These are phyloP conservation scores for Nemania sp. DNA, from an alignment of 2,329 filamentous ascomycete genomes.

Conservation along the genomic window DNA sequence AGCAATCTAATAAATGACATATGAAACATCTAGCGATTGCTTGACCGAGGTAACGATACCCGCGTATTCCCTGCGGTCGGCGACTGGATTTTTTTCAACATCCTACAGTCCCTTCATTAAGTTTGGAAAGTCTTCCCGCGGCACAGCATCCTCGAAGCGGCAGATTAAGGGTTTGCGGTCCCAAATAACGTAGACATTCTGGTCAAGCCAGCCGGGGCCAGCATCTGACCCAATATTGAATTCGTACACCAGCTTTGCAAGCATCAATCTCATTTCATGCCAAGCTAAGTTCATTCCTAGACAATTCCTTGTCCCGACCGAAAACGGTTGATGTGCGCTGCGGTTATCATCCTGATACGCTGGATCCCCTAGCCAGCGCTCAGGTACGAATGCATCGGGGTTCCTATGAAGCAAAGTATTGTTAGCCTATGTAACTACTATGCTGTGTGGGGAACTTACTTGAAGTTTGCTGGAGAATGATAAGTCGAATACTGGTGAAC, in stretches of 20 bases:
- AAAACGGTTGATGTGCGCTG: constrained; percentile 42
- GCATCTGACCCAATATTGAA: constrained; percentile 39
- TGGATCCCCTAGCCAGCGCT: constrained; percentile 43
- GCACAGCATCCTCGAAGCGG: constrained; percentile 15
- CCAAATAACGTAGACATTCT: constrained; percentile 38
- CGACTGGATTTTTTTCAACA: neutral
- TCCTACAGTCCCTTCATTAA: neutral
- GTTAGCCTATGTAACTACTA: constrained; percentile 6
- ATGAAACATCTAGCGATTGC: neutral
- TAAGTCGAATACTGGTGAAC: constrained; percentile 37
- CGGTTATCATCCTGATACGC: constrained; percentile 40
- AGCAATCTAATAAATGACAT: neutral
- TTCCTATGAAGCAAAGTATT: constrained; percentile 5
- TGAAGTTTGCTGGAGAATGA: constrained; percentile 35
- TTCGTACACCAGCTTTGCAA: constrained; percentile 36
- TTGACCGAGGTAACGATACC: neutral
- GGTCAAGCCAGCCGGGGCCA: constrained; percentile 36
- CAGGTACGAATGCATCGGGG: constrained; percentile 41
- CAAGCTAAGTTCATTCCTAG: constrained; percentile 41
- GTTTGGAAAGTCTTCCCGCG: neutral
- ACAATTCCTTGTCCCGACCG: constrained; percentile 42
- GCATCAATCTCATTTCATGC: constrained; percentile 43
- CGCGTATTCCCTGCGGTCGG: neutral
- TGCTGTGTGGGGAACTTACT: neutral
- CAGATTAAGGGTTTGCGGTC: constrained; percentile 34